A percentile compares a stretch with the other conserved stretches of the same genome.
These are phyloP conservation scores for Paecilomyces sp. DNA, from an alignment of 2,329 filamentous ascomycete genomes.

Conservation along the genomic window DNA sequence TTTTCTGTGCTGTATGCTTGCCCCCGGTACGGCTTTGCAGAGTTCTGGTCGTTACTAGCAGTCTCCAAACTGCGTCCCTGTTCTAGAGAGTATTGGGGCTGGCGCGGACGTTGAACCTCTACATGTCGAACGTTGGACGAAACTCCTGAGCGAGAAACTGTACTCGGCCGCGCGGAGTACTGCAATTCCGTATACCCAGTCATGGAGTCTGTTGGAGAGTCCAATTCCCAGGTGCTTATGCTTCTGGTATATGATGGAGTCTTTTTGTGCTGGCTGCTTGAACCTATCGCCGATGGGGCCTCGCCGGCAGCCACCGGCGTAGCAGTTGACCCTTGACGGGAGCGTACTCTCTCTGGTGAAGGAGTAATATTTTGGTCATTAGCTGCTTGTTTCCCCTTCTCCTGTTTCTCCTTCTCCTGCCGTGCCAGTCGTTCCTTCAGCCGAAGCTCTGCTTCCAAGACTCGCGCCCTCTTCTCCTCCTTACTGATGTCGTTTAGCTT, in stretches of 20 bases:
- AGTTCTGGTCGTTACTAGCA: not conserved
- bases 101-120: slow-evolving; percentile 9
- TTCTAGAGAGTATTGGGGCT: slow-evolving; percentile 12
- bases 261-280: slow-evolving; percentile 8
- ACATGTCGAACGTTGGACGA: slow-evolving; percentile 12
- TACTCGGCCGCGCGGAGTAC: slow-evolving; percentile 3
- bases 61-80: not conserved
- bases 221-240: not conserved
- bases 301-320: slow-evolving; percentile 6
- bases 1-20: not conserved
- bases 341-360: slow-evolving; percentile 3
- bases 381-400: slow-evolving; percentile 12
- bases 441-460: slow-evolving; percentile 72
- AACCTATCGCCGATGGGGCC: slow-evolving; percentile 7
- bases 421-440: slow-evolving; percentile 51
- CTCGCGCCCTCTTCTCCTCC: slow-evolving; percentile 82
- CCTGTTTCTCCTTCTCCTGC: slow-evolving; percentile 19
- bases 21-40: not conserved
- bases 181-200: slow-evolving; percentile 5
- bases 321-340: not conserved
- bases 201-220: not conserved
- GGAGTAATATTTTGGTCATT: slow-evolving; percentile 5
- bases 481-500: slow-evolving; percentile 90
- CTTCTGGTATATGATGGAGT: not conserved
- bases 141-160: not conserved